Conservation (phyloP, 1,139 yeast genomes). For the Saccharomyces pastorianus region DNA sequence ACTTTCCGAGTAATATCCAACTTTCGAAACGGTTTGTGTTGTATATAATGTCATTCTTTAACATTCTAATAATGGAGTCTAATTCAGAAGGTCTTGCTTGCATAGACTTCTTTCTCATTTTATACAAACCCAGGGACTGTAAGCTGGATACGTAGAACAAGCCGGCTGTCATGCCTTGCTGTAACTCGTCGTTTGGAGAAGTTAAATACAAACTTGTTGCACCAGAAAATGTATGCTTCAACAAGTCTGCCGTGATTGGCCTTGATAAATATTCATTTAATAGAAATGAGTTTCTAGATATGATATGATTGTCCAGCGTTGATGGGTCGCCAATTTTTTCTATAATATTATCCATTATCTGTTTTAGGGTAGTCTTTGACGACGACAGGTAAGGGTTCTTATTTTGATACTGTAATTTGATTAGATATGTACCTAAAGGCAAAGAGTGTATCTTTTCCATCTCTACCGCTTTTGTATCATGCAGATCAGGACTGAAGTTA, state of each 20-base stretch:
- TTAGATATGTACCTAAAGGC: slow-evolving; percentile 50
- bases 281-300: slow-evolving; percentile 35
- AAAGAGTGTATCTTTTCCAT: slow-evolving; percentile 47
- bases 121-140: slow-evolving; percentile 56
- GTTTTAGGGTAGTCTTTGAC: slow-evolving; percentile 59
- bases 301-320: slow-evolving; percentile 33
- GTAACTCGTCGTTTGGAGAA: slow-evolving; percentile 32
- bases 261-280: slow-evolving; percentile 48
- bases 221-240: slow-evolving; percentile 56
- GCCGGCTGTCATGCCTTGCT: slow-evolving; percentile 43
- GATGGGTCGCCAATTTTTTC: slow-evolving; percentile 69
- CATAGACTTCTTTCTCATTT: slow-evolving; percentile 60
- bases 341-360: slow-evolving; percentile 63
- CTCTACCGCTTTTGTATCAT: slow-evolving; percentile 43
- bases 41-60: slow-evolving; percentile 59
- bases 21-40: slow-evolving; percentile 68
- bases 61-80: slow-evolving; percentile 59
- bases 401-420: slow-evolving; percentile 51
- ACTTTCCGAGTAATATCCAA: slow-evolving; percentile 80
- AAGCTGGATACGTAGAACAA: slow-evolving; percentile 69
- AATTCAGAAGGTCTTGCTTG: slow-evolving; percentile 78
- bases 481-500: slow-evolving; percentile 56
- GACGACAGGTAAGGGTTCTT: slow-evolving; percentile 51
- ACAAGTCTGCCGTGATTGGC: slow-evolving; percentile 43
- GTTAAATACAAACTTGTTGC: slow-evolving; percentile 36